Percentiles rank a stretch among this genome's conserved stretches.
Conservation (phyloP, 768 basidiomycete species). For the Pisolithus microcarpus region DNA sequence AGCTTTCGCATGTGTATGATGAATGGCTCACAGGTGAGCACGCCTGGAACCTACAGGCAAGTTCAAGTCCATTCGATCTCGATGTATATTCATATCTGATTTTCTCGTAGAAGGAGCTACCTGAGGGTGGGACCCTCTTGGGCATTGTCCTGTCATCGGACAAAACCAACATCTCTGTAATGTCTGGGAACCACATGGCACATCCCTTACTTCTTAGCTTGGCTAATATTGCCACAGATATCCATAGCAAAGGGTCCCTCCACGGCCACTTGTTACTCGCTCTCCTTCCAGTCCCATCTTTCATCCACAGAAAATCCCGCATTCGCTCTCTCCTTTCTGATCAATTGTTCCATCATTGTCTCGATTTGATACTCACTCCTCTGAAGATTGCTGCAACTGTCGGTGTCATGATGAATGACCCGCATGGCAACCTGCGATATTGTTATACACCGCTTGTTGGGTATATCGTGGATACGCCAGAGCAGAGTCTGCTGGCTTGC, state of each 20-base stretch:
- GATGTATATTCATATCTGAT: too few relatives aligned
- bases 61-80: too few relatives aligned
- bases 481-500: slow-evolving; percentile 1
- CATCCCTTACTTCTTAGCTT: slow-evolving; percentile 10
- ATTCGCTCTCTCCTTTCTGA: slow-evolving; percentile 9
- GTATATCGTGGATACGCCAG: slow-evolving; percentile 16
- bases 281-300: slow-evolving; percentile 18
- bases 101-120: too few relatives aligned
- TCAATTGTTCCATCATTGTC: slow-evolving; percentile 13
- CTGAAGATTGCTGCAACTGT: slow-evolving; percentile 12
- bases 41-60: too few relatives aligned
- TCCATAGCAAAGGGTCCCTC: slow-evolving; percentile 9
- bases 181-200: slow-evolving; percentile 1
- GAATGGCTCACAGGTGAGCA: too few relatives aligned
- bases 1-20: too few relatives aligned
- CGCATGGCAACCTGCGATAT: slow-evolving; percentile 13
- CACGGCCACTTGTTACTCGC: slow-evolving; percentile 13
- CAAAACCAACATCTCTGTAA: not conserved
- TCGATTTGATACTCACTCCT: slow-evolving; percentile 11
- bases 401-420: slow-evolving; percentile 16
- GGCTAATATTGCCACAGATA: not conserved
- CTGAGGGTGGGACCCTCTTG: too few relatives aligned
- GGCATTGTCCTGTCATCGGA: too few relatives aligned
- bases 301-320: slow-evolving; percentile 8
- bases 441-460: slow-evolving; percentile 19